Percentiles rank a stretch among this genome's conserved stretches.
phyloP scores from a whole-genome alignment of 2,329 filamentous ascomycete species.

The Trichoderma sp. region DNA sequence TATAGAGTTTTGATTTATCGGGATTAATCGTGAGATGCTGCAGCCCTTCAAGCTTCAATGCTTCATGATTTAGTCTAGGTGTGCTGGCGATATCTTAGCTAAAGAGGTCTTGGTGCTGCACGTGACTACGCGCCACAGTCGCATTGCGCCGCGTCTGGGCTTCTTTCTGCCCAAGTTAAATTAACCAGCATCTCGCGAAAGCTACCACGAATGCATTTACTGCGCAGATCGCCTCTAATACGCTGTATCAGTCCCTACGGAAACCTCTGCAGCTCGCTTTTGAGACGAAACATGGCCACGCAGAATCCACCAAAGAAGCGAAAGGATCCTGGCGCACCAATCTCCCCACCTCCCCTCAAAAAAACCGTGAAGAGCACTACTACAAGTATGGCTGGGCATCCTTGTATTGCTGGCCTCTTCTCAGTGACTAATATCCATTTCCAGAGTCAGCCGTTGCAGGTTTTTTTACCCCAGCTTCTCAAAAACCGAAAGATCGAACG shows the following conservation, averaged over 20 bases:
- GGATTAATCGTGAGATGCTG: not conserved
- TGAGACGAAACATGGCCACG: conserved; percentile 35
- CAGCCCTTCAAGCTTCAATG: not conserved
- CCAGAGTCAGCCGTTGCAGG: conserved; percentile 71
- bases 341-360: conserved; percentile 60
- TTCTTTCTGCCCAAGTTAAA: not conserved
- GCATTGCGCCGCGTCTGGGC: conserved; percentile 19
- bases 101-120: conserved; percentile 26
- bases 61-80: not conserved
- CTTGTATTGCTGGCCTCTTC: not conserved
- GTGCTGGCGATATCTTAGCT: not conserved
- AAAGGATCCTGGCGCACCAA: conserved; percentile 45
- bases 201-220: not conserved
- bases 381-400: conserved; percentile 49
- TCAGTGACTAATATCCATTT: not conserved
- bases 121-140: conserved; percentile 41
- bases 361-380: conserved; percentile 56
- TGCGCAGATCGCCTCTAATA: not conserved
- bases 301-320: conserved; percentile 39
- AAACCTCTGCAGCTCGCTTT: not conserved
- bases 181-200: not conserved
- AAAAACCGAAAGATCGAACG: conserved; percentile 79
- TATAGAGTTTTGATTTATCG: not conserved
- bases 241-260: not conserved
- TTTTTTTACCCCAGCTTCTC: conserved; percentile 86